Conservation (phyloP, 352 stramenopile genomes). For the Globisporangium uncinulatum region DNA sequence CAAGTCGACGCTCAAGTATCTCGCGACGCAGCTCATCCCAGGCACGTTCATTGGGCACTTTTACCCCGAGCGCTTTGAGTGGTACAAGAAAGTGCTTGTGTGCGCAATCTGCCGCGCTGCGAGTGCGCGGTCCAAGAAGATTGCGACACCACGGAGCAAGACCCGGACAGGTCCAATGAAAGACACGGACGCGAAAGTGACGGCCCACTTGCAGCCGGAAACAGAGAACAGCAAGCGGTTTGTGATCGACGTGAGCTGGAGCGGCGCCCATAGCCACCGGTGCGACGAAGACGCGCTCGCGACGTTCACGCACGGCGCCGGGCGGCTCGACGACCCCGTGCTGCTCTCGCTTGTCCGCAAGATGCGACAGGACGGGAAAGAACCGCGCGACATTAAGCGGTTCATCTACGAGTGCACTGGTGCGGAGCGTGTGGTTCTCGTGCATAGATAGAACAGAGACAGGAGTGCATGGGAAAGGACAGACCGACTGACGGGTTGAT, state of each 20-base stretch:
- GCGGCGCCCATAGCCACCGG: constrained; percentile 3
- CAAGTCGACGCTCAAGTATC: constrained; percentile 8
- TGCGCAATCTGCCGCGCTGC: constrained; percentile 5
- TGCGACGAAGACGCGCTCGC: constrained; percentile 3
- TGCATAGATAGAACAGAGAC: not conserved
- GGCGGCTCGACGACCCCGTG: constrained; percentile 6
- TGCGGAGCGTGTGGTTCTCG: not conserved
- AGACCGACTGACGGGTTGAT: not conserved
- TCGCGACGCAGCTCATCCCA: constrained; percentile 2
- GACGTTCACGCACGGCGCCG: constrained; percentile 1
- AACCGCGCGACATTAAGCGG: constrained; percentile 6
- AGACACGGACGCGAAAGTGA: constrained; percentile 7
- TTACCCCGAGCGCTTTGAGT: constrained; percentile 5
- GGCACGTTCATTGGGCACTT: constrained; percentile 7
- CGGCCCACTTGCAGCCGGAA: constrained; percentile 4
- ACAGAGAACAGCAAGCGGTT: constrained; percentile 4
- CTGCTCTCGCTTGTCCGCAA: constrained; percentile 7
- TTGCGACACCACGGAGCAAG: not conserved
- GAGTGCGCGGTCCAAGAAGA: not conserved
- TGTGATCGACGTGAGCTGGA: constrained; percentile 7
- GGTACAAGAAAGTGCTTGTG: constrained; percentile 9
- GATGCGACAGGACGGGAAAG: constrained; percentile 6
- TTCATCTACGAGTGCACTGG: constrained; percentile 9
- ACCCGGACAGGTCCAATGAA: not conserved
- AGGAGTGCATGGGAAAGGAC: not conserved